Conservation (phyloP, 208 protist species). For the Tritrichomonas foetus region DNA sequence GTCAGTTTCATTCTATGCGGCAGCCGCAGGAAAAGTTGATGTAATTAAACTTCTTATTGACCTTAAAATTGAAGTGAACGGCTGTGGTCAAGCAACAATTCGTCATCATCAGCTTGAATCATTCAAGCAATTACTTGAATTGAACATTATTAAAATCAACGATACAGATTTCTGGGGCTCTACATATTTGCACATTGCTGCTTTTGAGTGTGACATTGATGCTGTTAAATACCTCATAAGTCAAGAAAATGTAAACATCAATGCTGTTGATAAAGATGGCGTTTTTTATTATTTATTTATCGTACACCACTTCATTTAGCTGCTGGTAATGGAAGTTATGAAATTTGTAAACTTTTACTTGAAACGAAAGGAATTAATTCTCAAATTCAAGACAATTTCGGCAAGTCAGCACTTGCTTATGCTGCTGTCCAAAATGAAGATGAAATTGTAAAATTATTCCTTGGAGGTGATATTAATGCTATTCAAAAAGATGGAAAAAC, state of each 20-base stretch:
- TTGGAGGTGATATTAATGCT: not conserved
- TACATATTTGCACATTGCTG: not conserved
- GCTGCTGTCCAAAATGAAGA: not conserved
- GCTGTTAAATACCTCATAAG: not conserved
- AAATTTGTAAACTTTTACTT: not conserved
- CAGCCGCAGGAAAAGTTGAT: not conserved
- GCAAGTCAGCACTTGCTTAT: not conserved
- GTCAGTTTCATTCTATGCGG: not conserved
- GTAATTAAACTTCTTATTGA: not conserved
- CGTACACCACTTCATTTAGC: not conserved
- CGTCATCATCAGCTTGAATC: not conserved
- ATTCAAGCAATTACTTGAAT: not conserved
- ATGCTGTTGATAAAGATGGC: not conserved
- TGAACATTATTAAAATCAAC: not conserved
- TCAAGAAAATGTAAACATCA: not conserved
- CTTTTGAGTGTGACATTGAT: not conserved
- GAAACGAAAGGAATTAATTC: too few species aligned
- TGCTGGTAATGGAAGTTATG: not conserved
- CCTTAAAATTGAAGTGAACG: not conserved
- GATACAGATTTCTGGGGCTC: not conserved
- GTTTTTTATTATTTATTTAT: not conserved
- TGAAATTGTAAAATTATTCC: not conserved
- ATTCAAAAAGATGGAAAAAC: not conserved
- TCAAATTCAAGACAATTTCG: not conserved
- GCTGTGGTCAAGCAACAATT: not conserved